These are phyloP conservation scores for Ceratobasidium sp. DNA, from an alignment of 1,284 basidiomycete species.

Conservation along the genomic window DNA sequence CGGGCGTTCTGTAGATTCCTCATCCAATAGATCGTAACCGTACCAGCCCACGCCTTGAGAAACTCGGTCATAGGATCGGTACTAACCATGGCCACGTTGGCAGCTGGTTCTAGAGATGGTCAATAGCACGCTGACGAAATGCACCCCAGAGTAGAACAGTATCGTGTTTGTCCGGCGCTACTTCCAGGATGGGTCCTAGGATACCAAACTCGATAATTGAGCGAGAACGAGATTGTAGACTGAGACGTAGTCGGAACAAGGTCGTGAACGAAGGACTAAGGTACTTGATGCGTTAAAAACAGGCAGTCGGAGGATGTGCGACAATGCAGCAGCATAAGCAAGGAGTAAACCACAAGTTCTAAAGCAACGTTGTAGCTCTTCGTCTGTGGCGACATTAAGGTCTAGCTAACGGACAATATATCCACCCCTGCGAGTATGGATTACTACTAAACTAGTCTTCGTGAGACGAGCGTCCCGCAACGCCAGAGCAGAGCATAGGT, in stretches of 20 bases:
- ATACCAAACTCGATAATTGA: conserved; percentile 59
- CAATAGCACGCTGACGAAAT: conserved; percentile 77
- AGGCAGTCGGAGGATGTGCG: too few species aligned
- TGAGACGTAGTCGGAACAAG: conserved; percentile 66
- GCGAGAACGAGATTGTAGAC: conserved; percentile 64
- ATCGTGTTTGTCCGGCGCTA: conserved; percentile 65
- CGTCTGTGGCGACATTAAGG: too few species aligned
- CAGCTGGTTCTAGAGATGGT: conserved; percentile 53
- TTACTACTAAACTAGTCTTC: too few species aligned
- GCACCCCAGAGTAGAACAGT: conserved; percentile 66
- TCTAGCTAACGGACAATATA: too few species aligned
- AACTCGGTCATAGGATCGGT: conserved; percentile 78
- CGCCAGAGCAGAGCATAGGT: too few species aligned
- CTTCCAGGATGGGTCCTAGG: conserved; percentile 68
- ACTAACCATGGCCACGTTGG: conserved; percentile 60
- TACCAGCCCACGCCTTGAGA: conserved; percentile 66
- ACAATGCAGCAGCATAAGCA: too few species aligned
- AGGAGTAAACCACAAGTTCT: too few species aligned
- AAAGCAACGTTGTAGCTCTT: too few species aligned
- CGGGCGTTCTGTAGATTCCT: conserved; percentile 67
- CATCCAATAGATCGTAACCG: conserved; percentile 62
- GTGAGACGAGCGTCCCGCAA: too few species aligned
- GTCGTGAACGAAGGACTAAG: neutral
- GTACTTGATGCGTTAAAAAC: too few species aligned
- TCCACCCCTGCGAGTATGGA: too few species aligned